phyloP scores from a whole-genome alignment of 768 basidiomycete species.

The Lentinula boryana region DNA sequence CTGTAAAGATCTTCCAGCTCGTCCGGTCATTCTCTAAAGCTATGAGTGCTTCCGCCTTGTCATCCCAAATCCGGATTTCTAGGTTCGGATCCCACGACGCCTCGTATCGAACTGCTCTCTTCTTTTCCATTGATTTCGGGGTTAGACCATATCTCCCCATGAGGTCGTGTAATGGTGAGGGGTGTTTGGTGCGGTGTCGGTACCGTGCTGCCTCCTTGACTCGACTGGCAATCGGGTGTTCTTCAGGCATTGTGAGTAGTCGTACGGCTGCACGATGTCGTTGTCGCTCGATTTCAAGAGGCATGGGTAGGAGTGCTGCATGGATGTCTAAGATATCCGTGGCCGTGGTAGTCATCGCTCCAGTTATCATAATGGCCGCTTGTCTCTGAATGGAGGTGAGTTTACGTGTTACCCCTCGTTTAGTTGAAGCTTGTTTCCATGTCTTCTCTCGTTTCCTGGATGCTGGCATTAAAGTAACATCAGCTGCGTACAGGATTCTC shows the following conservation, averaged over 20 bases:
- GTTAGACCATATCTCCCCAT: background rate
- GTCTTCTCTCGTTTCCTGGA: background rate
- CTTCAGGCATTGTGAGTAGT: constrained; percentile 2
- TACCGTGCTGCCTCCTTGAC: background rate
- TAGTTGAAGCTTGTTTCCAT: background rate
- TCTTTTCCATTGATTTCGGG: background rate
- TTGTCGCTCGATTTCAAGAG: background rate
- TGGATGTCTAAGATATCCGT: no score
- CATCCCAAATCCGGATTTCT: background rate
- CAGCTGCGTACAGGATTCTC: background rate
- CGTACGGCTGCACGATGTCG: background rate
- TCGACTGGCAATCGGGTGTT: constrained; percentile 1
- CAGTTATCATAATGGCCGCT: no score
- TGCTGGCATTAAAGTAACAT: background rate
- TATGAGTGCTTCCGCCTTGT: background rate
- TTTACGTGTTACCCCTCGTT: background rate
- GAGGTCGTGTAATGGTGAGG: constrained; percentile 12
- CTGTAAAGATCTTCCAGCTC: no score
- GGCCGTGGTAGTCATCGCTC: no score
- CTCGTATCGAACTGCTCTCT: background rate
- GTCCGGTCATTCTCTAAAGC: background rate
- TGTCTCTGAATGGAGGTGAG: no score
- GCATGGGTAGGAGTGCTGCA: background rate
- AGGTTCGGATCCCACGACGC: background rate
- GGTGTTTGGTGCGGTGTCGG: background rate